Evolutionary conservation across 352 stramenopile genomes (phyloP).

Genomic region (Phytophthora constricta): DNA sequence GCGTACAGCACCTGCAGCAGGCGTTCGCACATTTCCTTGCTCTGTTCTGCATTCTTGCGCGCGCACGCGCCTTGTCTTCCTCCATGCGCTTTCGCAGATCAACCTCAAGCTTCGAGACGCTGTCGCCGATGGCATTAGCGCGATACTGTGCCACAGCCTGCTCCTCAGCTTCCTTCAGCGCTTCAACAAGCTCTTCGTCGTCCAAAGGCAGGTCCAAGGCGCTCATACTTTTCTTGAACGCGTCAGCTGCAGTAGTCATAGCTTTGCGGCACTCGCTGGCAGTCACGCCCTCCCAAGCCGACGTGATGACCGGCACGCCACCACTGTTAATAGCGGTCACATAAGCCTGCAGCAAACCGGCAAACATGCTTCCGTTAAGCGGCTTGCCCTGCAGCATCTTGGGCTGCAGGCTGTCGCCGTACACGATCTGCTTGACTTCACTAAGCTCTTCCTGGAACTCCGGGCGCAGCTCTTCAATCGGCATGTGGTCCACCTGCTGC

Average conservation of each 20-base stretch:
- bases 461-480: constrained; percentile 67
- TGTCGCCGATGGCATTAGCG: constrained; percentile 71
- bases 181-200: constrained; percentile 62
- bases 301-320: constrained; percentile 87
- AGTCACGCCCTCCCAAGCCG: constrained; percentile 87
- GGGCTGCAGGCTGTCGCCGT: constrained; percentile 70
- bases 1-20: constrained; percentile 82
- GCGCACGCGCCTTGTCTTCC: constrained; percentile 60
- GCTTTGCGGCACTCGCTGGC: constrained; percentile 84
- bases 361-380: constrained; percentile 87
- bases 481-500: constrained; percentile 75
- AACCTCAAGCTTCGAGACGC: constrained; percentile 60
- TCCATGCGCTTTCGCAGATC: constrained; percentile 76
- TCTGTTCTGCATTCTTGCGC: constrained; percentile 59
- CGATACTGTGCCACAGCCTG: constrained; percentile 66
- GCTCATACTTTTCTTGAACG: constrained; percentile 66
- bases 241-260: constrained; percentile 59
- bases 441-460: constrained; percentile 82
- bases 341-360: constrained; percentile 80
- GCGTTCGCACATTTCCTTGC: constrained; percentile 82
- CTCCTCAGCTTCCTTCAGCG: constrained; percentile 64
- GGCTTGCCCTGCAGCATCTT: constrained; percentile 86
- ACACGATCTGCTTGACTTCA: constrained; percentile 75
- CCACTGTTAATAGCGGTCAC: constrained; percentile 90
- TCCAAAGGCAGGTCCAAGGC: constrained; percentile 76